These are phyloP conservation scores for Alternaria gaisen DNA, from an alignment of 2,329 filamentous ascomycete genomes.

Conservation along the genomic window DNA sequence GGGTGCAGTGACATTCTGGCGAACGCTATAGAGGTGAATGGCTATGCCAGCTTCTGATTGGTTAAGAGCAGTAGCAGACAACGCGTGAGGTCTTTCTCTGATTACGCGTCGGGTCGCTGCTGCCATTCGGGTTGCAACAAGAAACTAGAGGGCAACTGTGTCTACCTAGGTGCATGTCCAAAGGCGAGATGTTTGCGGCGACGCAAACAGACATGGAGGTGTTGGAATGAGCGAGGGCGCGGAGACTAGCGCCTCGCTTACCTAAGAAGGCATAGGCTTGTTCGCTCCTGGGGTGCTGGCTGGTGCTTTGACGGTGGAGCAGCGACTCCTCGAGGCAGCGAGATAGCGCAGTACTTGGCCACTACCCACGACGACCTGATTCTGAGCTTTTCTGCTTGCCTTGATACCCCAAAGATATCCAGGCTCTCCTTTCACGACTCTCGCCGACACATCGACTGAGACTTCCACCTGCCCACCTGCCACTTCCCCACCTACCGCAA, in stretches of 20 bases:
- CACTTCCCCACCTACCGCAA: slow-evolving; percentile 45
- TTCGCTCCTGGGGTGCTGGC: slow-evolving; percentile 14
- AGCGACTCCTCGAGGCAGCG: slow-evolving; percentile 22
- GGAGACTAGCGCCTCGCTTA: slow-evolving; percentile 18
- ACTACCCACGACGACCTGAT: slow-evolving; percentile 15
- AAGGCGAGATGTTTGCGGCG: background rate
- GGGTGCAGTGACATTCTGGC: slow-evolving; percentile 15
- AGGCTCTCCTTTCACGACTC: background rate
- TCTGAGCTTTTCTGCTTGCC: slow-evolving; percentile 3
- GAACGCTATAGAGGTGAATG: background rate
- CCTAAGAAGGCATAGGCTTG: slow-evolving; percentile 13
- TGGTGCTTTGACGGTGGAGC: slow-evolving; percentile 19
- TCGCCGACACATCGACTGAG: background rate
- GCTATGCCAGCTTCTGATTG: slow-evolving; percentile 23
- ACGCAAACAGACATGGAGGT: slow-evolving; percentile 3
- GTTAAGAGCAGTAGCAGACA: slow-evolving; percentile 3
- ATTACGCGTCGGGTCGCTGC: background rate
- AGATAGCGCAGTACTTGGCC: slow-evolving; percentile 19
- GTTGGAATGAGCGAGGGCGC: background rate
- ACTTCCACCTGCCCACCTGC: slow-evolving; percentile 11
- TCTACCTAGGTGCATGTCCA: background rate
- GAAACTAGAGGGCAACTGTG: background rate
- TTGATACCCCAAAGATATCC: slow-evolving; percentile 3
- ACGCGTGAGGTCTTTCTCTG: background rate
- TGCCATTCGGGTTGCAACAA: background rate